Evolutionary conservation across 257 asterid genomes (phyloP).

Genomic region (Echium plantagineum): DNA sequence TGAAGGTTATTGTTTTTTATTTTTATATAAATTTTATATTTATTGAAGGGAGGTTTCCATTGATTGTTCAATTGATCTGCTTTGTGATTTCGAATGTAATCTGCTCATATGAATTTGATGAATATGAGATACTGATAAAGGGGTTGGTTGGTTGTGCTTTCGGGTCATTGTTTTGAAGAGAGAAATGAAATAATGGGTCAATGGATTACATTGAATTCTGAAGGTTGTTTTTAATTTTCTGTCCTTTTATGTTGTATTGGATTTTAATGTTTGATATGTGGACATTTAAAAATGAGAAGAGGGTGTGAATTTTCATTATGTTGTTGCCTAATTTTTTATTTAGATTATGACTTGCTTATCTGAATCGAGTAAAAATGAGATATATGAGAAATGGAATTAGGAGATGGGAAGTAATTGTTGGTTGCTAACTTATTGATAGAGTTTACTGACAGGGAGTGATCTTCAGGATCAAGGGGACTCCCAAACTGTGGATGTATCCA

Average conservation of each 20-base stretch:
- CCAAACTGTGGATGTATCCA: slow-evolving; percentile 32
- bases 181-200: slow-evolving; percentile 51
- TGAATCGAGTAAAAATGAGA: too few species aligned
- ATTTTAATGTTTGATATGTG: too few species aligned
- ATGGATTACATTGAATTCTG: slow-evolving; percentile 36
- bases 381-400: not conserved
- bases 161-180: slow-evolving; percentile 68
- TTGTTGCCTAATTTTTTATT: not conserved
- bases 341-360: too few species aligned
- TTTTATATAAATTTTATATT: too few species aligned
- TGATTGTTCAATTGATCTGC: not conserved
- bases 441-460: slow-evolving; percentile 36
- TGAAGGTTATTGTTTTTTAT: slow-evolving; percentile 37
- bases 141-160: slow-evolving; percentile 54
- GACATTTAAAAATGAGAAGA: too few species aligned
- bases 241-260: too few species aligned
- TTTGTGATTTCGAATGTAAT: not conserved
- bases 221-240: slow-evolving; percentile 30
- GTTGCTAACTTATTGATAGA: slow-evolving; percentile 11
- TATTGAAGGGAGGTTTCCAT: not conserved
- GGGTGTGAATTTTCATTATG: not conserved
- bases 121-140: too few species aligned
- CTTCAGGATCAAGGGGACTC: slow-evolving; percentile 29
- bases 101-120: too few species aligned
- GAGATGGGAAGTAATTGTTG: not conserved